phyloP scores from a whole-genome alignment of 768 basidiomycete genomes.

The Leccinum disarticulatum region DNA sequence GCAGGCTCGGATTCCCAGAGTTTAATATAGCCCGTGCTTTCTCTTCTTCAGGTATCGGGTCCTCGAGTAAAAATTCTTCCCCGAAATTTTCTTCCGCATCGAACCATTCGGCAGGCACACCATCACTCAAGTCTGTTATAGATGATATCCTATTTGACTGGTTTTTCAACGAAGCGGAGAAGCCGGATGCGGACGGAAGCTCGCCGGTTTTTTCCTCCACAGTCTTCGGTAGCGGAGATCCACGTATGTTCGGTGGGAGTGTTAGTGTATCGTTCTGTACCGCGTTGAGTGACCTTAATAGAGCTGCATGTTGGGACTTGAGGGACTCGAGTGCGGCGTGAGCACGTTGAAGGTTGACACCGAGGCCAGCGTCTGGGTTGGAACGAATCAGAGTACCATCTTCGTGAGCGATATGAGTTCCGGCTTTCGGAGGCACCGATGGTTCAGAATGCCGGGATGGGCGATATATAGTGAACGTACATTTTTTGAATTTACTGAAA shows the following conservation, averaged over 20 bases:
- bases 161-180: conserved; percentile 32
- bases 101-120: conserved; percentile 63
- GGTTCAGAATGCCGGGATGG: neutral
- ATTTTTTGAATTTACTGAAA: conserved; percentile 64
- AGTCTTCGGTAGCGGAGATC: conserved; percentile 42
- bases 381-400: conserved; percentile 25
- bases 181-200: conserved; percentile 20
- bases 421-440: conserved; percentile 17
- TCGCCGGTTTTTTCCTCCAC: conserved; percentile 48
- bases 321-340: conserved; percentile 50
- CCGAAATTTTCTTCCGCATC: conserved; percentile 59
- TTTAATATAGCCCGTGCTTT: conserved; percentile 39
- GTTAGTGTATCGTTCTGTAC: conserved; percentile 29
- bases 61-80: conserved; percentile 63
- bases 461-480: conserved; percentile 34
- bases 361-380: conserved; percentile 18
- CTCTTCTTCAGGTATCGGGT: conserved; percentile 39
- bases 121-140: conserved; percentile 50
- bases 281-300: conserved; percentile 45
- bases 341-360: conserved; percentile 42
- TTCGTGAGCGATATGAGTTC: conserved; percentile 23
- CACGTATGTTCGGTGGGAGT: conserved; percentile 21
- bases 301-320: conserved; percentile 56
- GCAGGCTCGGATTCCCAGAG: conserved; percentile 42
- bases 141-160: conserved; percentile 47